Base-by-base conservation (phyloP, 257 asterid genomes). In the Capsicum baccatum region DNA sequence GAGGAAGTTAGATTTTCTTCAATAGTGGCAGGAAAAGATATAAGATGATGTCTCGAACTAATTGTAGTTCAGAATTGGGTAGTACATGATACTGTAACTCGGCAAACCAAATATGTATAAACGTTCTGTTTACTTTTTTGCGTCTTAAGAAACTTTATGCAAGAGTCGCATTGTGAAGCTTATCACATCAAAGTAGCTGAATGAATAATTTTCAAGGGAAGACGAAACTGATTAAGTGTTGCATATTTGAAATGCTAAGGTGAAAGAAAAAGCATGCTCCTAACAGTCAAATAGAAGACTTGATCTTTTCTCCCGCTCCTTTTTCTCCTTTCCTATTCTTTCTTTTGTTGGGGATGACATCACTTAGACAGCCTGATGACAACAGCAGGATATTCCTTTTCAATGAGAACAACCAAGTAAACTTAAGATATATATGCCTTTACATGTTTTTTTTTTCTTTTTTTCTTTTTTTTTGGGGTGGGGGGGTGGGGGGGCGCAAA, bases 291-390 rank as follows among this genome's bases (percentile, higher is more conserved):
- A 66, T 63, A 12, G 6, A 35, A 55, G 2, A 14, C 16, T 17
- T 9, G 26, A 44, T 70, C 79, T 44, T 42, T 16, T 42, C 13
- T 9, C 9, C 14, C 8, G 35, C 16, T 70, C 37, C 16, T 5
- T 70, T 69, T 69, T 42, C 55, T 39, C 79, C 33, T 42, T 16
- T 47, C 76, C 76, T 16, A 11, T 69, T 69, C 39, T 39, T 8
- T 69, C 14, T 14, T 69, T 39, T 39, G 78, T 15, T 69, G 52
- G 78, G 64, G 78, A 15, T 69, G 78, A 17, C 35, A 9, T 70
- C 57, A 70, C 16, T 70, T 70, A 44, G 79, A 70, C 79, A 70
- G 79, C 16, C 16, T 70, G 79, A 70, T 70, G 37, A 17, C 35
- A 70, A 70, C 55, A 16, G 79, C 37, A 70, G 55, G 57, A 10